Base-by-base conservation (phyloP, 1,284 basidiomycete species). In the Ustilago esculenta region DNA sequence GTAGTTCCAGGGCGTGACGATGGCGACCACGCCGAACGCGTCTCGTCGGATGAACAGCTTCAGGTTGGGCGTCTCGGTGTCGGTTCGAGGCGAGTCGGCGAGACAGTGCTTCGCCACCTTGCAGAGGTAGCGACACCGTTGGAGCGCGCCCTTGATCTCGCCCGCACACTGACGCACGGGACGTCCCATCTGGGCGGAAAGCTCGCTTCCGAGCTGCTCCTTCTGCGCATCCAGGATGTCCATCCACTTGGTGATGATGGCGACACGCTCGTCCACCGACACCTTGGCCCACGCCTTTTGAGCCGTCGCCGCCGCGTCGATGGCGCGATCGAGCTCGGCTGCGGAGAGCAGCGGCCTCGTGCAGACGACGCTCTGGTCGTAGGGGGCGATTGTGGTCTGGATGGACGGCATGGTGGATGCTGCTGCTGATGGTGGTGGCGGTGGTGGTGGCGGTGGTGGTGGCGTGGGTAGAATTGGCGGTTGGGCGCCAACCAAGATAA, bases 1-100 rank as follows among this genome's bases (percentile, higher is more conserved):
- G 66, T 92, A 93, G 61, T 93, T 92, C 94, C 94, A 94, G 3
- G 92, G 91, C 0, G 90, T 87, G 64, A 94, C 89, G 45, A 93
- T 87, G 25, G 93, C 86, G 1, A 96, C 88, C n/a, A 96, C 89
- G 15, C 94, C 94, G 0, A 95, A 83, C 0, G 94, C 92, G 24
- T 87, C 86, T 47, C 91, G 88, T 73, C 88, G 87, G 82, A 97
- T 94, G 79, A 86, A 91, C 41, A 92, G 86, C 74, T 86, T 88
- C 84, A 93, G 91, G 3, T 90, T 90, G 34, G 90, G 90, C 51
- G 88, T 88, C 80, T 93, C 90, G 9, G 89, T 90, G 47, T 90
- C 88, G 41, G 85, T 84, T 63, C 94, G 86, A 4, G 86, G 84
- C 35, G 92, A 86, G 67, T 94, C 91, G n/a, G 87, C 86, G 5